A percentile compares a stretch with the other conserved stretches of the same genome.
phyloP scores from a whole-genome alignment of 768 basidiomycete species.

The Phaffia australis region DNA sequence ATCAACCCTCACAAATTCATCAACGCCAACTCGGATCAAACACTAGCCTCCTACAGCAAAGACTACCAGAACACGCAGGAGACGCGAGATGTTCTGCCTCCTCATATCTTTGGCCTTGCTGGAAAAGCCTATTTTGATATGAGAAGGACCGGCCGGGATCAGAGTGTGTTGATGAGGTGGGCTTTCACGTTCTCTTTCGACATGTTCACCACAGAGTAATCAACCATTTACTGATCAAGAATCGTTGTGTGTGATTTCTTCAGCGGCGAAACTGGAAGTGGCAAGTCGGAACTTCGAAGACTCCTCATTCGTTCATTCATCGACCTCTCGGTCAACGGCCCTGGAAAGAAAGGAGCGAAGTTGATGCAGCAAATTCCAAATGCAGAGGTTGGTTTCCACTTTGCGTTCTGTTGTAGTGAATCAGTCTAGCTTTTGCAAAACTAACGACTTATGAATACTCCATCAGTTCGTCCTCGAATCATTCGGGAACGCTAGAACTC shows the following conservation, averaged over 20 bases:
- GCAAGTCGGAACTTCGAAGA: slow-evolving; percentile 82
- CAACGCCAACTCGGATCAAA: slow-evolving; percentile 65
- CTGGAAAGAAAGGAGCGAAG: slow-evolving; percentile 89
- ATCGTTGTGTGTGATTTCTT: not conserved
- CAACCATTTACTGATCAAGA: slow-evolving; percentile 1
- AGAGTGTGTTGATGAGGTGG: slow-evolving; percentile 74
- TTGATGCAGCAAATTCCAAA: slow-evolving; percentile 76
- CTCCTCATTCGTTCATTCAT: slow-evolving; percentile 84
- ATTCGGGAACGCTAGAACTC: slow-evolving; percentile 73
- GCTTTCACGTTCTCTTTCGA: slow-evolving; percentile 31
- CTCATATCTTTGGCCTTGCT: slow-evolving; percentile 85
- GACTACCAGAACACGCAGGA: slow-evolving; percentile 61
- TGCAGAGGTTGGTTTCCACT: slow-evolving; percentile 47
- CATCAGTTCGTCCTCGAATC: slow-evolving; percentile 73
- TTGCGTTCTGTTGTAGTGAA: not conserved
- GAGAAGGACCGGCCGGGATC: slow-evolving; percentile 85
- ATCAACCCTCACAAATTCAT: slow-evolving; percentile 92
- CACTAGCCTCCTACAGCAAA: slow-evolving; percentile 72
- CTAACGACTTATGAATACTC: not conserved
- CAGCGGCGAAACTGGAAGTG: slow-evolving; percentile 84
- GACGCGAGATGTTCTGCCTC: slow-evolving; percentile 51
- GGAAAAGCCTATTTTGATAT: slow-evolving; percentile 93
- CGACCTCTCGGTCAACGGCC: slow-evolving; percentile 65
- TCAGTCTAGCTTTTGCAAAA: not conserved
- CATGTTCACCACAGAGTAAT: not conserved